A percentile compares a stretch with the other conserved stretches of the same genome.
Evolutionary conservation across 345 rosid species (phyloP).

Genomic region (Hypericum androsaemum): DNA sequence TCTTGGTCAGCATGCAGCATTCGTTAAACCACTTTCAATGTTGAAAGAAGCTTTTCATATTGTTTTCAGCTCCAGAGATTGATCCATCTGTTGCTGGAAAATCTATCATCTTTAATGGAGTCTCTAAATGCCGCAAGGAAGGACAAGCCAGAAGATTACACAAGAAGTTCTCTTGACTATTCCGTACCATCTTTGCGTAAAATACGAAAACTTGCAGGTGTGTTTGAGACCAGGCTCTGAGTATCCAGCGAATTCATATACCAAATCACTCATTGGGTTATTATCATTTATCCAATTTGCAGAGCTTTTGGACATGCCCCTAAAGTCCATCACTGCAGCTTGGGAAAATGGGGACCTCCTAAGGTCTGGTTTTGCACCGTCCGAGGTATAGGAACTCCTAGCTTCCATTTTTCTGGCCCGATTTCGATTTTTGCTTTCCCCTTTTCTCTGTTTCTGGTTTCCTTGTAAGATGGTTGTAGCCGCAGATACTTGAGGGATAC

Average conservation of each 20-base stretch:
- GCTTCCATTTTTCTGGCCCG: background rate
- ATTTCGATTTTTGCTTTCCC: background rate
- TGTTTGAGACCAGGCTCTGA: slow-evolving; percentile 13
- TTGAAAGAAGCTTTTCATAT: background rate
- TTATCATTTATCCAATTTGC: slow-evolving; percentile 12
- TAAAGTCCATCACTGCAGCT: slow-evolving; percentile 59
- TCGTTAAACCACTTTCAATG: too few relatives aligned
- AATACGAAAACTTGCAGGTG: slow-evolving; percentile 83
- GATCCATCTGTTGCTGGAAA: slow-evolving; percentile 67
- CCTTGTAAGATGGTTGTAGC: too few relatives aligned
- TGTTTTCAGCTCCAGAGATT: slow-evolving; percentile 69
- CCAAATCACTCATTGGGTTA: slow-evolving; percentile 1
- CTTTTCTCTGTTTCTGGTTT: too few relatives aligned
- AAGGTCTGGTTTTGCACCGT: slow-evolving; percentile 53
- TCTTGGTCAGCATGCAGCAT: too few relatives aligned
- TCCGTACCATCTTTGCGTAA: slow-evolving; percentile 63
- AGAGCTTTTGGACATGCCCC: slow-evolving; percentile 89
- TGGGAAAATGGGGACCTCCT: slow-evolving; percentile 85
- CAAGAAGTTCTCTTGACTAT: slow-evolving; percentile 36
- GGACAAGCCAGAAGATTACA: slow-evolving; percentile 31
- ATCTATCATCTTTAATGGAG: slow-evolving; percentile 47
- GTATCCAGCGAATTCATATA: background rate
- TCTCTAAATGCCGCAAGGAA: slow-evolving; percentile 35
- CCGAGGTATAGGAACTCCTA: slow-evolving; percentile 44
- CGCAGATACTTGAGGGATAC: too few relatives aligned